Base-by-base conservation (phyloP, 805 yeast species). In the Wickerhamiella occidentalis region DNA sequence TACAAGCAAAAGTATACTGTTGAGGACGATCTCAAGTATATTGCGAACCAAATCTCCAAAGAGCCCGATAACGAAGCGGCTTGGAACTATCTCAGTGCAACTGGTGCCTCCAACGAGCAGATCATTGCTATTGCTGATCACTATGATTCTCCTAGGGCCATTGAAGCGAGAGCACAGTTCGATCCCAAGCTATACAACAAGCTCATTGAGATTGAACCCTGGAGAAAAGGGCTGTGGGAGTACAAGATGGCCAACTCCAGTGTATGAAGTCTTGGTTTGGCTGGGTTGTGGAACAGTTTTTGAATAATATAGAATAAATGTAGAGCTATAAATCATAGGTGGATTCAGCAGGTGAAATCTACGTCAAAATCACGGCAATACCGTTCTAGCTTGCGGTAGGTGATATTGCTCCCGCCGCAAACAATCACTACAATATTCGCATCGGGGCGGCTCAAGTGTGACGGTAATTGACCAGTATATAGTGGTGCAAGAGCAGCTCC, bases 61-160 rank as follows among this genome's bases (percentile, higher is more conserved):
- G 79, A 86, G 1, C 94, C 96, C 0, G 85, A 83, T 41, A 90
- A 92, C 61, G 79, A 82, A 41, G 79, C 94, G 6, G 68, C 83
- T 0, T 90, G 97, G 98, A 81, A 82, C 58, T 92, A 90, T 61
- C 63, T 87, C 15, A 60, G 64, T 6, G 95, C 90, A 1, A 56
- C 85, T 0, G 71, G 72, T n/a, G 23, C 48, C 2, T 7, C 40
- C n/a, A 12, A n/a, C 3, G 26, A 23, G 7, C 13, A n/a, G 18
- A 23, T 36, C n/a, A 11, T 6, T 18, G 42, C 19, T 3, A 33
- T 45, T 11, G 41, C 48, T 11, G 4, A 15, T 9, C 3, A 36
- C 12, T 36, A 25, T 13, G 21, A 28, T 30, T 25, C 38, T 9
- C 18, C 36, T n/a, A 26, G 42, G 3, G 51, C 42, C 9, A 15